phyloP scores from a whole-genome alignment of 176 grass and related monocot species.

The Raddia guianensis region DNA sequence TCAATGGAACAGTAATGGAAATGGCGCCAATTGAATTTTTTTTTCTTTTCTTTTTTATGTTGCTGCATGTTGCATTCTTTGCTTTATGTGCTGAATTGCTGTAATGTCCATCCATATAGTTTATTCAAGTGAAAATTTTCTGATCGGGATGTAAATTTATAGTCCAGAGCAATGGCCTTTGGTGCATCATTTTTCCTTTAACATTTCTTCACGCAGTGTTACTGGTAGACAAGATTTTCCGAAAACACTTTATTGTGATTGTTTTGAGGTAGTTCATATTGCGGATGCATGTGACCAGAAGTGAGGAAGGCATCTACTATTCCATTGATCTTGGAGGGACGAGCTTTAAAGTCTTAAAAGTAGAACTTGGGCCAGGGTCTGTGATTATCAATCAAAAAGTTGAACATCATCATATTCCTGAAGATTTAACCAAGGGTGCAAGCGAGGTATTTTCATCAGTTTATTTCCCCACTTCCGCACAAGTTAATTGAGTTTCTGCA shows the following conservation, averaged over 20 bases:
- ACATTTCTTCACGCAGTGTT: neutral
- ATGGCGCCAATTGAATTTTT: neutral
- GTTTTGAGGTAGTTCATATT: conserved; percentile 12
- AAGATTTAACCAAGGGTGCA: conserved; percentile 66
- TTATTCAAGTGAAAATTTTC: neutral
- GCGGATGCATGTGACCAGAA: conserved; percentile 52
- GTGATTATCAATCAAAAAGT: conserved; percentile 64
- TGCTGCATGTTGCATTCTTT: neutral
- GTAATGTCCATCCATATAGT: neutral
- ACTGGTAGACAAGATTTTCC: neutral
- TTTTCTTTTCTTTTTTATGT: neutral
- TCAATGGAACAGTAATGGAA: neutral
- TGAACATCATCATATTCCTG: conserved; percentile 62
- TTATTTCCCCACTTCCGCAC: conserved; percentile 3
- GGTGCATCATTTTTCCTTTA: neutral
- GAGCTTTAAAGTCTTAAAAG: conserved; percentile 81
- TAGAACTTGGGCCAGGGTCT: conserved; percentile 68
- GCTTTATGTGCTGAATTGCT: neutral
- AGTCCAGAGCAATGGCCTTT: neutral
- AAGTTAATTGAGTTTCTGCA: neutral
- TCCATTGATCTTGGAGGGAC: conserved; percentile 86
- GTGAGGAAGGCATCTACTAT: conserved; percentile 82
- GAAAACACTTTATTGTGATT: neutral
- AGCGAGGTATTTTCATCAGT: conserved; percentile 58
- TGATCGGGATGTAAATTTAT: neutral